These are phyloP conservation scores for Pisolithus thermaeus DNA, from an alignment of 1,284 basidiomycete genomes.

Conservation along the genomic window DNA sequence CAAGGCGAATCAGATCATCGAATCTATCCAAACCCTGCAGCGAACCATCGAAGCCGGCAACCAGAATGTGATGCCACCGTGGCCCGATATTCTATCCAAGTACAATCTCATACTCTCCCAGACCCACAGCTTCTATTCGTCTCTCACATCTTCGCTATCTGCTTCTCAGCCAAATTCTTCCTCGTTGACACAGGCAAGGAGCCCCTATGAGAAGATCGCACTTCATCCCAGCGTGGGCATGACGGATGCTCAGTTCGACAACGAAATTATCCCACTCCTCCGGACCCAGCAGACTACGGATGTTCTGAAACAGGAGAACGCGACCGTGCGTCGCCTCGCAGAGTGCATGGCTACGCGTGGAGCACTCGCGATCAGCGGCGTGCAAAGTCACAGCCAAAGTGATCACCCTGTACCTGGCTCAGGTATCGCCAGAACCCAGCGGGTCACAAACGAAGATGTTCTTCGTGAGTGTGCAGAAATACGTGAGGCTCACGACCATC, in stretches of 20 bases:
- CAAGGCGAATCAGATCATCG: conserved; percentile 70
- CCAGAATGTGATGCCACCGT: conserved; percentile 54
- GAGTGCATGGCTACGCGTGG: conserved; percentile 61
- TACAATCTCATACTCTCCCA: conserved; percentile 78
- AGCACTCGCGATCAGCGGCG: conserved; percentile 45
- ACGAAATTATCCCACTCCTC: conserved; percentile 62
- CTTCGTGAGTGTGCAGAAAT: conserved; percentile 61
- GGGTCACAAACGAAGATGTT: conserved; percentile 40
- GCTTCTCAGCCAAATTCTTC: conserved; percentile 14
- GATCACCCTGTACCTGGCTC: conserved; percentile 6
- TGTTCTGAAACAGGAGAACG: conserved; percentile 61
- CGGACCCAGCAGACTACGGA: conserved; percentile 73
- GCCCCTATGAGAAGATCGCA: conserved; percentile 56
- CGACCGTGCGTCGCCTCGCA: conserved; percentile 59
- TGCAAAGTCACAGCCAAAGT: conserved; percentile 18
- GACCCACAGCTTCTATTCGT: conserved; percentile 64
- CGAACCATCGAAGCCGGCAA: conserved; percentile 55
- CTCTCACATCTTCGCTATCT: conserved; percentile 41
- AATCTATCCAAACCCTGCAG: conserved; percentile 61
- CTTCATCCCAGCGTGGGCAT: conserved; percentile 56
- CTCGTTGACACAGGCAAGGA: conserved; percentile 21
- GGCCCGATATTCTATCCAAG: conserved; percentile 79
- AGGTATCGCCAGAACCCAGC: conserved; percentile 14
- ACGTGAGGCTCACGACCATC: conserved; percentile 58
- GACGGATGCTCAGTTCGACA: conserved; percentile 62